Evolutionary conservation across 225 moss, liverwort and hornwort genomes (phyloP).

Genomic region (Polytrichum commune): DNA sequence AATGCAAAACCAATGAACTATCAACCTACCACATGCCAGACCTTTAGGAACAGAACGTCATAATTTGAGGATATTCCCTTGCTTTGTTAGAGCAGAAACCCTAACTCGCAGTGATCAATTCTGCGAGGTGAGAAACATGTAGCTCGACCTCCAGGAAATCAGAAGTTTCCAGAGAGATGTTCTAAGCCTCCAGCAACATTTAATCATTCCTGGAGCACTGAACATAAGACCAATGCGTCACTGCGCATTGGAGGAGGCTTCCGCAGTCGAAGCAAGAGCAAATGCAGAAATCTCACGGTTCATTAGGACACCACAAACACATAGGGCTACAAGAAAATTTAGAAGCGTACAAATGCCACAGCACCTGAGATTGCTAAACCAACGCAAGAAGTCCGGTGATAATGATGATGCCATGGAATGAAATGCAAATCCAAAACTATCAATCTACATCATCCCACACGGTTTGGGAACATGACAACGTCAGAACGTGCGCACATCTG

Average conservation of each 20-base stretch:
- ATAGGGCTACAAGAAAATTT: not conserved
- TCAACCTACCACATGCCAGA: not conserved
- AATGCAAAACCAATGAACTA: not conserved
- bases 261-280: too few relatives aligned
- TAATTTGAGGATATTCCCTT: not conserved
- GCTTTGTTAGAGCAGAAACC: not conserved
- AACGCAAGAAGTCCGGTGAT: not conserved
- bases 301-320: not conserved
- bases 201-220: not conserved
- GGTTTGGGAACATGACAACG: not conserved
- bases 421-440: slow-evolving; percentile 1
- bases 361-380: slow-evolving; percentile 8
- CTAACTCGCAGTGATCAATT: not conserved
- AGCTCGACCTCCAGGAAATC: not conserved
- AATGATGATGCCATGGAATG: not conserved
- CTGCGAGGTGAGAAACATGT: not conserved
- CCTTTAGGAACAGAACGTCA: not conserved
- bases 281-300: not conserved
- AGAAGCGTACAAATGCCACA: not conserved
- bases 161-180: too few relatives aligned
- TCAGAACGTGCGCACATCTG: not conserved
- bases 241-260: too few relatives aligned
- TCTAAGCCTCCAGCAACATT: too few relatives aligned
- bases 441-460: not conserved
- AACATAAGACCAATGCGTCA: not conserved